A percentile compares a stretch with the other conserved stretches of the same genome.
Conservation (phyloP, 1,284 basidiomycete genomes). For the Thecaphora thlaspeos region DNA sequence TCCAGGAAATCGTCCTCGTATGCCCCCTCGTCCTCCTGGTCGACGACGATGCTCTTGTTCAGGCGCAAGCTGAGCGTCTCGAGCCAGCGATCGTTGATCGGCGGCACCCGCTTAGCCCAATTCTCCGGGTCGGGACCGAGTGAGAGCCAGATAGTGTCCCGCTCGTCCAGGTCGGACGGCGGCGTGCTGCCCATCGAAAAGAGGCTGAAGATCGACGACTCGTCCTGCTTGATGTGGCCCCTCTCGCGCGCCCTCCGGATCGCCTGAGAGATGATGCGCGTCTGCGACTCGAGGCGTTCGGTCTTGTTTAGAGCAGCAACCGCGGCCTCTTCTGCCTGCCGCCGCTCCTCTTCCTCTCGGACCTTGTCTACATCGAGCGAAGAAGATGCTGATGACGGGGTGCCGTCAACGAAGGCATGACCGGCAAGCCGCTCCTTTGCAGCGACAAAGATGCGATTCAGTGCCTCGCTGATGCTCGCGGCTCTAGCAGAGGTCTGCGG, state of each 20-base stretch:
- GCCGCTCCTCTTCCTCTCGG: not conserved
- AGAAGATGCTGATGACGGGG: too few relatives aligned
- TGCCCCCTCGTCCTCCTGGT: not conserved
- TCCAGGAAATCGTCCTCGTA: slow-evolving; percentile 7
- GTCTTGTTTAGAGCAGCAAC: slow-evolving; percentile 13
- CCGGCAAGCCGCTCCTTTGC: not conserved
- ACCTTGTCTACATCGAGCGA: too few relatives aligned
- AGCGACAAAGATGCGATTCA: not conserved
- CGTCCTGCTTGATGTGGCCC: slow-evolving; percentile 29
- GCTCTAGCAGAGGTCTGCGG: too few relatives aligned
- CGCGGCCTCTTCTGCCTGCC: not conserved
- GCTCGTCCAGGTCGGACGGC: slow-evolving; percentile 12
- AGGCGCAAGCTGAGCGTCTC: slow-evolving; percentile 30
- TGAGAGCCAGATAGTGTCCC: slow-evolving; percentile 25
- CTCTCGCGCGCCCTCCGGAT: slow-evolving; percentile 31
- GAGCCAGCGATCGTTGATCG: slow-evolving; percentile 30
- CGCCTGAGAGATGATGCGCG: slow-evolving; percentile 31
- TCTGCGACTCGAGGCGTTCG: slow-evolving; percentile 33
- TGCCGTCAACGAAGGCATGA: too few relatives aligned
- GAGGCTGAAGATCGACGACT: slow-evolving; percentile 36
- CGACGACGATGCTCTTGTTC: slow-evolving; percentile 15
- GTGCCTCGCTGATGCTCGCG: not conserved
- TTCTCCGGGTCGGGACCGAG: slow-evolving; percentile 26
- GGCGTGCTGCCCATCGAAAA: slow-evolving; percentile 28
- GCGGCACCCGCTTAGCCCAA: slow-evolving; percentile 24